Evolutionary conservation across 441 rosid species (phyloP), one percentile per base, ranked within the genome.

Genomic region (Adansonia gregorii): DNA sequence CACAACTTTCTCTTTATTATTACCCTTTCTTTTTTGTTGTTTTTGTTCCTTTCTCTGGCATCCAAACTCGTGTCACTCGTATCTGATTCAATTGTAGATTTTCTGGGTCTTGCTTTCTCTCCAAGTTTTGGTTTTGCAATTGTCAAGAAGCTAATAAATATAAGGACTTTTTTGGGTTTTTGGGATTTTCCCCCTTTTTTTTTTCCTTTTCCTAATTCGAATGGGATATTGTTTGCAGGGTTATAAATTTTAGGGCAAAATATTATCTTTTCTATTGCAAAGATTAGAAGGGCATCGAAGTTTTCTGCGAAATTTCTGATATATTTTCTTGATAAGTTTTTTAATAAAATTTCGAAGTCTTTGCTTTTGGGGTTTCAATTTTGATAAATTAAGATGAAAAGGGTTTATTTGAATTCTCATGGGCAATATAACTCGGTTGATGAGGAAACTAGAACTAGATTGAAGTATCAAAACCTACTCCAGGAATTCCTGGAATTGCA

Each of bases 401-500:
- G 85, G 78, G 60, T 31, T 2, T 61, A 79, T 12, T 41, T n/a
- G 22, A 55, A 76, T 71, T 80, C 80, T 65, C 52, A 5, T 67
- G 20, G 49, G 14, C 54, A 54, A 74, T 69, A 80, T 59, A 45
- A 67, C 64, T 39, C 19, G 22, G 75, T 65, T 19, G 67, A 80
- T 11, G 86, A 79, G 60, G 80, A 80, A 75, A 75, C 67, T 45
- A 81, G 56, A 76, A 78, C 76, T 59, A 75, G 65, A 74, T 41
- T 79, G 69, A 85, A 84, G 72, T 75, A 83, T 61, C 85, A 86
- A 75, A 79, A 31, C 61, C 79, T 89, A 15, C 70, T 83, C 24
- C 82, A 84, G 71, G 89, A 87, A 41, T 89, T 65, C 74, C 49
- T 85, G 71, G 82, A 78, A 20, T 73, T 89, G 83, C 88, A 80